These are phyloP conservation scores for Fusarium clavum DNA, from an alignment of 2,329 filamentous ascomycete species.

Conservation along the genomic window DNA sequence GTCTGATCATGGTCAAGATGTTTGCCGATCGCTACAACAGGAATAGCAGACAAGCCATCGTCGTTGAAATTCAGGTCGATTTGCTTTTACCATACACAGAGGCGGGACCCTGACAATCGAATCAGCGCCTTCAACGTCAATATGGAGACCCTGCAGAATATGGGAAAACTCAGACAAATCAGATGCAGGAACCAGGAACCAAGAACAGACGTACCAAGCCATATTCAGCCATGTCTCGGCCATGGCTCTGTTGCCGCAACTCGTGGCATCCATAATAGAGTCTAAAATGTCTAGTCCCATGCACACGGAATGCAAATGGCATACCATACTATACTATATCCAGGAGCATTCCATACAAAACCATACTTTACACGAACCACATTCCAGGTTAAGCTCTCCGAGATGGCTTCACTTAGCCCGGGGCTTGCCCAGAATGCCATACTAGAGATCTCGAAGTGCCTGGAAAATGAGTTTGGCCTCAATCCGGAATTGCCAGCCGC, in stretches of 20 bases:
- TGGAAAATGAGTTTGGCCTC: conserved; percentile 17
- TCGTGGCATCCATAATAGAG: conserved; percentile 15
- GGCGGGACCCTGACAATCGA: conserved; percentile 21
- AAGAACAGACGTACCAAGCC: conserved; percentile 10
- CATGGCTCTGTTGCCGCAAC: conserved; percentile 14
- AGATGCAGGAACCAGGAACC: conserved; percentile 35
- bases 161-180: conserved; percentile 18
- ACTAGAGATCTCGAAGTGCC: conserved; percentile 23
- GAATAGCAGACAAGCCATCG: conserved; percentile 5
- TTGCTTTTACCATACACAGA: background rate
- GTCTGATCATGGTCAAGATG: background rate
- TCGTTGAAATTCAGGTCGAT: background rate
- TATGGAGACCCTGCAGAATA: background rate
- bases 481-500: conserved; percentile 22
- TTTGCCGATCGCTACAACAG: background rate
- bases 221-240: conserved; percentile 2
- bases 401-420: conserved; percentile 29
- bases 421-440: conserved; percentile 34
- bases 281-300: conserved; percentile 17
- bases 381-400: conserved; percentile 32
- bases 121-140: conserved; percentile 12
- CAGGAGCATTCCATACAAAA: conserved; percentile 35
- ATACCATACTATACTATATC: conserved; percentile 26
- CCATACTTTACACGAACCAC: conserved; percentile 20
- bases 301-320: conserved; percentile 29